Evolutionary conservation across 257 asterid genomes (phyloP).

Genomic region (Handroanthus guayacan): DNA sequence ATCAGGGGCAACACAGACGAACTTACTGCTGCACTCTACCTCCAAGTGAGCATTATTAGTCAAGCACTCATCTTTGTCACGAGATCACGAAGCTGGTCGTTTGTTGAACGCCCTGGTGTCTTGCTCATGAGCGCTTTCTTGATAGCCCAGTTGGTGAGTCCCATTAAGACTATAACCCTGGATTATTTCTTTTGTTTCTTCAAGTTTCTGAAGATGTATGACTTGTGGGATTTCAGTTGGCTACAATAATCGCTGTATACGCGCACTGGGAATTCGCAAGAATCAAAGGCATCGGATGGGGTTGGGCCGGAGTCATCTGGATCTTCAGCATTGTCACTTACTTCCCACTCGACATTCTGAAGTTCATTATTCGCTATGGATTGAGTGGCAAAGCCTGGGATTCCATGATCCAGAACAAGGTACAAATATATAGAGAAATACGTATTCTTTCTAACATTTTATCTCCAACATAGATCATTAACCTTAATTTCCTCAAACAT

Average conservation of each 20-base stretch:
- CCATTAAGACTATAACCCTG: background rate
- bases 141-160: constrained; percentile 71
- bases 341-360: constrained; percentile 74
- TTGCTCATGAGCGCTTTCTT: constrained; percentile 65
- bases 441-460: too few relatives aligned
- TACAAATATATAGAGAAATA: constrained; percentile 7
- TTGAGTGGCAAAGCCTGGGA: constrained; percentile 65
- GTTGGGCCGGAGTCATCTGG: constrained; percentile 85
- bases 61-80: constrained; percentile 90
- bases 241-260: constrained; percentile 71
- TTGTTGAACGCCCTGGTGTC: constrained; percentile 72
- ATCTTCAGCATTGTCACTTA: constrained; percentile 68
- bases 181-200: background rate
- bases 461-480: background rate
- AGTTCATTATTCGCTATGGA: constrained; percentile 58
- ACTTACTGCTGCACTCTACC: constrained; percentile 79
- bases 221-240: constrained; percentile 49
- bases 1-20: constrained; percentile 44
- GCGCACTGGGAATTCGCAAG: constrained; percentile 75
- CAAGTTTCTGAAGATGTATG: background rate
- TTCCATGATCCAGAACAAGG: constrained; percentile 55
- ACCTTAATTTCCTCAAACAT: background rate
- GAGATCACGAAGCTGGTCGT: constrained; percentile 81
- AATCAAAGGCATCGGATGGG: constrained; percentile 79
- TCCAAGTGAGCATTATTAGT: constrained; percentile 86